phyloP scores from a whole-genome alignment of 2,329 filamentous ascomycete species.

The Hymenoscyphus repandus region DNA sequence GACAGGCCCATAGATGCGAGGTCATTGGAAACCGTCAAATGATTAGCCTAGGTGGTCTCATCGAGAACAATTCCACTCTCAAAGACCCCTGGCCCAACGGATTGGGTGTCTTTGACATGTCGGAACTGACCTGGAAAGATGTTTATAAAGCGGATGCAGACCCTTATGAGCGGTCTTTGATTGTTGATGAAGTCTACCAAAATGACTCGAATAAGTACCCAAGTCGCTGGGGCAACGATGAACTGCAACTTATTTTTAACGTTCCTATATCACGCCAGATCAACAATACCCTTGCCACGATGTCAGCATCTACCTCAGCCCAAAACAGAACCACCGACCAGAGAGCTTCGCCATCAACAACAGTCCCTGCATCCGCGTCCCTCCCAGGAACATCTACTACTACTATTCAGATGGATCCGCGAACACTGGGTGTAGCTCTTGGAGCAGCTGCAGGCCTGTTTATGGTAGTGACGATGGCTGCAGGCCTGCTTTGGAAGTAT shows the following conservation, averaged over 20 bases:
- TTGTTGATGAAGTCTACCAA: neutral
- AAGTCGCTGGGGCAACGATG: neutral
- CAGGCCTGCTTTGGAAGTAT: too few species aligned
- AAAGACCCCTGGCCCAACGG: slow-evolving; percentile 2
- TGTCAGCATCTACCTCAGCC: too few species aligned
- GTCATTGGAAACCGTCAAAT: slow-evolving; percentile 14
- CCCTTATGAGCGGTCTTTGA: neutral
- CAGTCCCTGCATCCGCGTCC: too few species aligned
- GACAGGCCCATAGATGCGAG: slow-evolving; percentile 9
- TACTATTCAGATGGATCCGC: too few species aligned
- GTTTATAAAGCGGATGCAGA: slow-evolving; percentile 4
- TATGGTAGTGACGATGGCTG: too few species aligned
- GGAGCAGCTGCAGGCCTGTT: too few species aligned
- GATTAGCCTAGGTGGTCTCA: slow-evolving; percentile 10
- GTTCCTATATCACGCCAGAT: neutral
- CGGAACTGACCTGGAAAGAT: slow-evolving; percentile 5
- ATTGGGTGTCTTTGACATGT: slow-evolving; percentile 10
- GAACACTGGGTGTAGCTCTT: too few species aligned
- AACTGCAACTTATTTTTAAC: neutral
- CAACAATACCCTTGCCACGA: too few species aligned
- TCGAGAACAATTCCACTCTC: neutral
- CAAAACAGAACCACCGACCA: too few species aligned
- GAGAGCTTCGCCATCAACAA: too few species aligned
- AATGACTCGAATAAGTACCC: neutral
- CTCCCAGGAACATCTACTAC: too few species aligned